Conservation (phyloP, 345 rosid species). For the Linum lewisii region DNA sequence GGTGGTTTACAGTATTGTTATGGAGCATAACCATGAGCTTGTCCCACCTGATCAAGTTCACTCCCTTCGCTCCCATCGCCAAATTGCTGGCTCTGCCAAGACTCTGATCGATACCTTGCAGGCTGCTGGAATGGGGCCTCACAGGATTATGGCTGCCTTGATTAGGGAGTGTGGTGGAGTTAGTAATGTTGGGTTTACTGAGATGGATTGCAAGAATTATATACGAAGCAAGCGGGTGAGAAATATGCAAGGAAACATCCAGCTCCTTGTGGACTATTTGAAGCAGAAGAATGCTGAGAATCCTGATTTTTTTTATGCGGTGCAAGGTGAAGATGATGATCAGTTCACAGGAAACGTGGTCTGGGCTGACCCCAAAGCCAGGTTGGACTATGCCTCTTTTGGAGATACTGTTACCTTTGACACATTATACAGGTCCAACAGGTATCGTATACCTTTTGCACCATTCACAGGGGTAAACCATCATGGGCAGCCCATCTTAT, state of each 20-base stretch:
- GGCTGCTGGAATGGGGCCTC: conserved; percentile 47
- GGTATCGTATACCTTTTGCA: conserved; percentile 45
- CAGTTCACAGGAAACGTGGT: conserved; percentile 29
- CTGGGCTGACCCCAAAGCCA: conserved; percentile 48
- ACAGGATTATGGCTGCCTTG: conserved; percentile 39
- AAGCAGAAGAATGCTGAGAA: conserved; percentile 38
- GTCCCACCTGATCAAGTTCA: conserved; percentile 45
- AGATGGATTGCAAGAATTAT: conserved; percentile 43
- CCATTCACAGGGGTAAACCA: conserved; percentile 54
- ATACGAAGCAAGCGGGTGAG: conserved; percentile 40
- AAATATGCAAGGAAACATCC: conserved; percentile 36
- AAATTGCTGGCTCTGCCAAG: conserved; percentile 38
- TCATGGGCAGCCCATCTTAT: conserved; percentile 54
- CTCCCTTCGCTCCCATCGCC: conserved; percentile 41
- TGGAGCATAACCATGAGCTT: conserved; percentile 40
- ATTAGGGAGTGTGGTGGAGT: conserved; percentile 43
- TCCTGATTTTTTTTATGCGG: conserved; percentile 38
- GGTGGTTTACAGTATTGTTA: conserved; percentile 26
- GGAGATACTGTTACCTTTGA: conserved; percentile 47
- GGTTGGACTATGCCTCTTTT: conserved; percentile 36
- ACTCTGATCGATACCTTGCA: conserved; percentile 44
- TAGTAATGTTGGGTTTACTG: conserved; percentile 41
- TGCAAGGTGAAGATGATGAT: conserved; percentile 31
- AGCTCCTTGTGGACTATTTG: conserved; percentile 40
- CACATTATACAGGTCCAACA: conserved; percentile 38